Percentiles rank a stretch among this genome's conserved stretches.
Evolutionary conservation across 345 rosid species (phyloP).

Genomic region (Lagerstroemia speciosa): DNA sequence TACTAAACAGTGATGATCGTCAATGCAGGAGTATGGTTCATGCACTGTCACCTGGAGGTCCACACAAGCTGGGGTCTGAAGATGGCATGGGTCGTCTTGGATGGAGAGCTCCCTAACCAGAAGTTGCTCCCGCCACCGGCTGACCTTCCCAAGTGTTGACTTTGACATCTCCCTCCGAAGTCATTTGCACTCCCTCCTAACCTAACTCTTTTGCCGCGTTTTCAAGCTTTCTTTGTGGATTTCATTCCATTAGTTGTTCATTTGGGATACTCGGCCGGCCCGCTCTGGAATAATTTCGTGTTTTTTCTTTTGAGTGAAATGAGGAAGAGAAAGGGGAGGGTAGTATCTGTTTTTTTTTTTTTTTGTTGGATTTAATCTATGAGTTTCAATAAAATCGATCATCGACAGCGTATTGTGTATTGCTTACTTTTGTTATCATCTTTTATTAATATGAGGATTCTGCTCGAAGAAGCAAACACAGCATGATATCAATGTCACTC

Average conservation of each 20-base stretch:
- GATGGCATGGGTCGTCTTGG: slow-evolving; percentile 70
- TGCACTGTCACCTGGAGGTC: slow-evolving; percentile 74
- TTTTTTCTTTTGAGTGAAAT: neutral
- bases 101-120: slow-evolving; percentile 55
- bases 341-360: too few species aligned
- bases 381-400: slow-evolving; percentile 5
- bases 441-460: too few species aligned
- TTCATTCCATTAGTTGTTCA: too few species aligned
- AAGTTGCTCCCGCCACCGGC: slow-evolving; percentile 62
- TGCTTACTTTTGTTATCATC: neutral
- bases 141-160: slow-evolving; percentile 58
- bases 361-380: neutral
- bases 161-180: neutral
- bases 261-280: slow-evolving; percentile 1
- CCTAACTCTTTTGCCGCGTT: neutral
- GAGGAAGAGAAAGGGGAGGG: neutral
- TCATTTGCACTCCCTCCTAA: slow-evolving; percentile 8
- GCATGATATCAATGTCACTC: too few species aligned
- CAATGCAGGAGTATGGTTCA: slow-evolving; percentile 54
- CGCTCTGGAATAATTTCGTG: neutral
- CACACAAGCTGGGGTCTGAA: slow-evolving; percentile 73
- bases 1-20: neutral
- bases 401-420: neutral
- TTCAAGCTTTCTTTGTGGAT: too few species aligned
- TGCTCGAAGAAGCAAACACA: too few species aligned